These are phyloP conservation scores for Alternaria ethzedia DNA, from an alignment of 2,329 filamentous ascomycete genomes.

Conservation along the genomic window DNA sequence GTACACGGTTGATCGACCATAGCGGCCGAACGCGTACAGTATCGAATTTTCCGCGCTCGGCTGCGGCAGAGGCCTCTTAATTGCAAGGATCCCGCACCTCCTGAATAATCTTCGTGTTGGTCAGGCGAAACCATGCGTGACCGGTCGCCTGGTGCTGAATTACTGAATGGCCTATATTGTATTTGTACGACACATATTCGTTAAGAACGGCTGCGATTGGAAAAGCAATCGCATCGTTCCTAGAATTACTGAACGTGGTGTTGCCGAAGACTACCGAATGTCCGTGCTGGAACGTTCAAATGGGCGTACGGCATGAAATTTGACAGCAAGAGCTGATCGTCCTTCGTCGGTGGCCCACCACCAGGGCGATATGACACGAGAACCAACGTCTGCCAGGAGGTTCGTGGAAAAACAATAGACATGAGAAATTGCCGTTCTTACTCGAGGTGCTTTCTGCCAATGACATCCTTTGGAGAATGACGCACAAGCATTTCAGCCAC, in stretches of 20 bases:
- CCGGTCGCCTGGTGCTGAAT: slow-evolving; percentile 12
- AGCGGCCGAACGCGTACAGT: slow-evolving; percentile 26
- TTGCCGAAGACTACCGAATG: slow-evolving; percentile 37
- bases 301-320: slow-evolving; percentile 37
- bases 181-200: slow-evolving; percentile 37
- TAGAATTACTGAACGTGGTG: slow-evolving; percentile 22
- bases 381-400: slow-evolving; percentile 38
- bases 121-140: slow-evolving; percentile 11
- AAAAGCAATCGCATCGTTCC: slow-evolving; percentile 31
- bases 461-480: slow-evolving; percentile 39
- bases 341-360: slow-evolving; percentile 29
- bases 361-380: slow-evolving; percentile 41
- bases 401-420: slow-evolving; percentile 36
- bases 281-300: slow-evolving; percentile 39
- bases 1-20: slow-evolving; percentile 40
- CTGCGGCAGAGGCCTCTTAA: slow-evolving; percentile 16
- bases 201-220: slow-evolving; percentile 23
- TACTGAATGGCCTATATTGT: slow-evolving; percentile 16
- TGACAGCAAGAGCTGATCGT: slow-evolving; percentile 36
- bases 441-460: slow-evolving; percentile 36
- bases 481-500: slow-evolving; percentile 50
- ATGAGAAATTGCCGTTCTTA: slow-evolving; percentile 35
- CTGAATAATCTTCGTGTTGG: slow-evolving; percentile 17
- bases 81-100: slow-evolving; percentile 20
- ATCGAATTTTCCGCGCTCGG: slow-evolving; percentile 26